Base-by-base conservation (phyloP, 1,139 yeast genomes). In the Kluyveromyces sp. region DNA sequence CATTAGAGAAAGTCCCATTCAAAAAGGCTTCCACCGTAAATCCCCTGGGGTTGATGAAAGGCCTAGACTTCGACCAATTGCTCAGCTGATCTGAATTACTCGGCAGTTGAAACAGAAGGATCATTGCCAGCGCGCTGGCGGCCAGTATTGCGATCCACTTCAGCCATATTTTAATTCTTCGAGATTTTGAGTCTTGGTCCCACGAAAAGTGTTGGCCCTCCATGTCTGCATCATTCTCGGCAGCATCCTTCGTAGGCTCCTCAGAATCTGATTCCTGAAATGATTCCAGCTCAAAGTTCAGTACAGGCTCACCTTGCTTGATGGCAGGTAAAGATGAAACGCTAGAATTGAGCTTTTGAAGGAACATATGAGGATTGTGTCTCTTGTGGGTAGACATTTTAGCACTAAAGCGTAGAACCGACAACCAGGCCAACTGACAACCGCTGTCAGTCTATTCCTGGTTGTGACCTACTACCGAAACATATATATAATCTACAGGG, bases 11-110 rank as follows among this genome's bases (percentile, higher is more conserved):
- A 1, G 56, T 59, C 2, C 62, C 61, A 31, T 52, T 43, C 29
- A 60, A 46, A 1, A 60, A 53, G 29, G 51, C 47, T 6, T 55
- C 55, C 12, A 63, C 54, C 4, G 46, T 46, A 40, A 62, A 61
- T 22, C 41, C 33, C 12, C 29, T 30, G 2, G 9, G 11, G 16
- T 38, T 32, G 9, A 33, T 33, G n/a, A 33, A 3, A 4, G 32
- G 18, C 3, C 9, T 16, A 6, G 36, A 16, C 17, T 12, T 16
- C 6, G 36, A 11, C n/a, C n/a, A 13, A 12, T 33, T 17, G 12
- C 6, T n/a, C 20, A 22, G 26, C 6, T 22, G 26, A 22, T 6
- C 9, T 6, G 26, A 22, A 6, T 22, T 6, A 6, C 8, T 22
- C 26, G 26, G 26, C 26, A 22, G 26, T 9, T 22, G 8, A 9